Evolutionary conservation across 306 rosid species (phyloP), one percentile per base, ranked within the genome.

Genomic region (Macrotyloma uniflorum): DNA sequence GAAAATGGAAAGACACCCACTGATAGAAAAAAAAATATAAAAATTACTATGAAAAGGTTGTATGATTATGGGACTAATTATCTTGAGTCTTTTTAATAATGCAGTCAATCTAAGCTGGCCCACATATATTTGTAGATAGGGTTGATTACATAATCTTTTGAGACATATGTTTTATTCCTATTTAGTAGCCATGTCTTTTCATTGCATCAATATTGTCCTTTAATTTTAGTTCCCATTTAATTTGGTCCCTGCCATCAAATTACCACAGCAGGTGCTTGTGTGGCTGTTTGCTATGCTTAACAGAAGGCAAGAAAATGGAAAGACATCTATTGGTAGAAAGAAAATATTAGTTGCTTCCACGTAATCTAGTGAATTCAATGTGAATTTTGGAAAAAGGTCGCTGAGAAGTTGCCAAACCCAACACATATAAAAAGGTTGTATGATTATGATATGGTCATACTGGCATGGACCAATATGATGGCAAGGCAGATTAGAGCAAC

Each of bases 281-380:
- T 20, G 23, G 53, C 40, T 32, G 64, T 42, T 76, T 32, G 40
- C 59, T 12, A 72, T 59, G 70, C 40, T 83, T 47, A 40, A 13
- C 71, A 47, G 26, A 47, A 42, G 57, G 18, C 65, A 24, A 24
- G 57, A 71, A 82, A 51, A 66, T 46, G 83, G 59, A 74, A 77
- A 72, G 51, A 33, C 43, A 19, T 8, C 7, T 58, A 45, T 54
- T 12, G 51, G 30, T 72, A 54, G 30, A 43, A 33, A 54, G 32
- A 32, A 75, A 55, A 69, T 9, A 24, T 3, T 30, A 61, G 3
- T 61, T 30, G 42, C 0, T 59, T 26, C 20, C 20, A 0, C 0
- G 9, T 28, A 59, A 28, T 59, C 67, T 30, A 28, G 42, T 30
- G 22, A 59, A 15, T 16, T 59, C 13, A 19, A 61, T 28, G 22